These are phyloP conservation scores for Oidiodendron maius DNA, from an alignment of 495 filamentous ascomycete genomes.

Conservation along the genomic window DNA sequence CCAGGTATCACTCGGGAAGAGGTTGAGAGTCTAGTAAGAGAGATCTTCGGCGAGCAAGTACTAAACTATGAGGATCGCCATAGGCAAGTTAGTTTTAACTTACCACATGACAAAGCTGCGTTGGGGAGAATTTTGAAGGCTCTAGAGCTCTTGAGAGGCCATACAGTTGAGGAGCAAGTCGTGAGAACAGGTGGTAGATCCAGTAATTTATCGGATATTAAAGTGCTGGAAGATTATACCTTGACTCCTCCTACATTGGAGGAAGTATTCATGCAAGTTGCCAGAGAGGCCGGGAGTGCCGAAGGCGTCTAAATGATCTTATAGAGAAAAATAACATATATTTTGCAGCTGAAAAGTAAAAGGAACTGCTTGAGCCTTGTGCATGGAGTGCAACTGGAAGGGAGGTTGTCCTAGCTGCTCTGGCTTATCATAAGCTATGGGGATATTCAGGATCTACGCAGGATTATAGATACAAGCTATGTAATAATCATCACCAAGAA, in stretches of 20 bases:
- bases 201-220: neutral
- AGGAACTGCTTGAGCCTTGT: too few relatives aligned
- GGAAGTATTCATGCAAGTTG: conserved; percentile 23
- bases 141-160: conserved; percentile 20
- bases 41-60: conserved; percentile 5
- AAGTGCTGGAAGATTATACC: conserved; percentile 14
- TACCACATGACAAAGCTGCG: conserved; percentile 16
- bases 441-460: too few relatives aligned
- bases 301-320: conserved; percentile 5
- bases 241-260: conserved; percentile 17
- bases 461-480: too few relatives aligned
- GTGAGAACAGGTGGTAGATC: conserved; percentile 5
- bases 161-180: conserved; percentile 7
- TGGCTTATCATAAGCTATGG: too few relatives aligned
- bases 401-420: too few relatives aligned
- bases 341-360: too few relatives aligned
- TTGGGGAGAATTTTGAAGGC: conserved; percentile 18
- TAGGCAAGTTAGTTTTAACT: conserved; percentile 15
- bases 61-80: conserved; percentile 13
- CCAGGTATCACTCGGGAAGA: neutral
- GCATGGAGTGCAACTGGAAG: too few relatives aligned
- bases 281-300: conserved; percentile 11
- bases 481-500: too few relatives aligned
- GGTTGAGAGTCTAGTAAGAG: conserved; percentile 7
- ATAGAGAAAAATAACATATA: too few relatives aligned